Conservation (phyloP, 2,329 filamentous ascomycete genomes). For the Sporothrix dimorphospora region DNA sequence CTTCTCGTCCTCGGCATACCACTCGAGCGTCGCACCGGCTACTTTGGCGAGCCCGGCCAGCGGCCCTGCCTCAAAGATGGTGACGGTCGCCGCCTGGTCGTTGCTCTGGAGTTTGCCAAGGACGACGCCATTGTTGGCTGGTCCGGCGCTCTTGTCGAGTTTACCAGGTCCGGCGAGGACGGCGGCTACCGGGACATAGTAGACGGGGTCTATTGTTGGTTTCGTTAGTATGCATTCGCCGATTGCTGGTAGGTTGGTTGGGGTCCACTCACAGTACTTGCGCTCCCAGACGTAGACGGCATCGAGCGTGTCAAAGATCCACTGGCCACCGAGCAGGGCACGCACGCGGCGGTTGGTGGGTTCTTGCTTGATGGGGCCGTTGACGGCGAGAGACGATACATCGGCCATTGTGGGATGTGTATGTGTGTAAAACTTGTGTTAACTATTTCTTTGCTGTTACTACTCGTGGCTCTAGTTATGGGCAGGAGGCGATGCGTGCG, state of each 20-base stretch:
- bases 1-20: constrained; percentile 46
- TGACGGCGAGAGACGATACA: constrained; percentile 36
- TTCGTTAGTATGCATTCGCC: background rate
- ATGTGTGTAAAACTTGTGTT: too few species aligned
- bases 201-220: constrained; percentile 37
- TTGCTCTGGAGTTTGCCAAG: constrained; percentile 33
- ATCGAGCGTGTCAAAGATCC: constrained; percentile 42
- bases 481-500: background rate
- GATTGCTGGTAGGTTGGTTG: background rate
- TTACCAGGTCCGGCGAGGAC: constrained; percentile 32
- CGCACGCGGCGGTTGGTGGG: constrained; percentile 41
- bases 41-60: constrained; percentile 36
- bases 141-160: constrained; percentile 21
- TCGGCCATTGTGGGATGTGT: constrained; percentile 27
- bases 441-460: background rate
- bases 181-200: constrained; percentile 40
- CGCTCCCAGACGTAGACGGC: constrained; percentile 46
- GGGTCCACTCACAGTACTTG: constrained; percentile 36
- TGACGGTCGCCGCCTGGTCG: constrained; percentile 35
- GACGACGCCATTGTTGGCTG: constrained; percentile 31
- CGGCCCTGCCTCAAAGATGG: constrained; percentile 29
- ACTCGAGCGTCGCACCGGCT: constrained; percentile 35
- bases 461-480: background rate
- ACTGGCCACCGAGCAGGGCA: constrained; percentile 38
- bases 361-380: constrained; percentile 41